Conservation (phyloP, 1,139 yeast genomes). For the Torulaspora pretoriensis region DNA sequence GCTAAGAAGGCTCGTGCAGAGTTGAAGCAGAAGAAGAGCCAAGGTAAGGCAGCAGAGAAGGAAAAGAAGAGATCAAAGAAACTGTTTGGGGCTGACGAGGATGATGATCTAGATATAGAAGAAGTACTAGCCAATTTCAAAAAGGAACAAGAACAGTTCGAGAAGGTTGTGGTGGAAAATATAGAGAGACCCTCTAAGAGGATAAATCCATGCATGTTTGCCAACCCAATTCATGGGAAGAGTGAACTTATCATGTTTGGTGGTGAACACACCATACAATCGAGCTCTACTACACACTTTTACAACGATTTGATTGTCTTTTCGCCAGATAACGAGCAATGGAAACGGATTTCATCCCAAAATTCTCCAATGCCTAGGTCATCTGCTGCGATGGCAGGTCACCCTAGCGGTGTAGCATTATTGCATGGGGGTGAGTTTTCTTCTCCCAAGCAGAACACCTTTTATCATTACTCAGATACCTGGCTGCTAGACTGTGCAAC, state of each 20-base stretch:
- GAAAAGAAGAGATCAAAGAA: constrained; percentile 74
- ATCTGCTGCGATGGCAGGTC: constrained; percentile 90
- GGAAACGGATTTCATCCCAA: constrained; percentile 77
- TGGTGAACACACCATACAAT: constrained; percentile 60
- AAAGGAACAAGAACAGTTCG: constrained; percentile 71
- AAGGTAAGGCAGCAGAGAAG: constrained; percentile 67
- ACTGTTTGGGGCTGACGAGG: constrained; percentile 71
- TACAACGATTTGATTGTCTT: constrained; percentile 78
- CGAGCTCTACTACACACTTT: constrained; percentile 57
- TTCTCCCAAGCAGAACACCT: constrained; percentile 91
- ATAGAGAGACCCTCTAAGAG: constrained; percentile 62
- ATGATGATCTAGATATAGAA: constrained; percentile 86
- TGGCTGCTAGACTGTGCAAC: constrained; percentile 84
- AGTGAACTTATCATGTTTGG: constrained; percentile 81
- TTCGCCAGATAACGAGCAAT: constrained; percentile 69
- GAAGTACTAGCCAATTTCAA: constrained; percentile 75
- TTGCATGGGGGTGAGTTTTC: constrained; percentile 97
- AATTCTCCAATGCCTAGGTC: constrained; percentile 91
- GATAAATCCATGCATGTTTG: constrained; percentile 68
- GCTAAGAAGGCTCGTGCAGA: constrained; percentile 88
- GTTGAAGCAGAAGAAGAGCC: constrained; percentile 74
- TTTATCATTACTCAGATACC: constrained; percentile 94
- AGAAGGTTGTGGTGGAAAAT: constrained; percentile 60
- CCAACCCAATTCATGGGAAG: constrained; percentile 72
- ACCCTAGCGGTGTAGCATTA: constrained; percentile 80